These are phyloP conservation scores for Phylloboletellus chloephorus DNA, from an alignment of 1,284 basidiomycete species.

Conservation along the genomic window DNA sequence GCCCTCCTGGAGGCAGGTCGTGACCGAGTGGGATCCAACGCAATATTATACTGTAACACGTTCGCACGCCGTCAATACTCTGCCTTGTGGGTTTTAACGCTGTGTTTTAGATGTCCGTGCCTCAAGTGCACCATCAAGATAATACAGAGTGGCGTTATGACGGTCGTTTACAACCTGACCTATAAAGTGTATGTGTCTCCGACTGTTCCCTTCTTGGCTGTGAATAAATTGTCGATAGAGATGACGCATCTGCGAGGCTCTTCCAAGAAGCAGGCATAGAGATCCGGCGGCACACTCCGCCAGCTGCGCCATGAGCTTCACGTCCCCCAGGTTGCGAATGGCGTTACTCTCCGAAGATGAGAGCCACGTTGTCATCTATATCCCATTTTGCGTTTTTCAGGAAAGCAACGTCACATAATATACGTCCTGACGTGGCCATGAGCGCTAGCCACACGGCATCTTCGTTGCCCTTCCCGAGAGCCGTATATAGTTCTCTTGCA, in stretches of 20 bases:
- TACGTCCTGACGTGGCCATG: conserved; percentile 46
- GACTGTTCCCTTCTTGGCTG: conserved; percentile 1
- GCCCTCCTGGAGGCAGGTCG: conserved; percentile 90
- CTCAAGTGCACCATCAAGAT: conserved; percentile 96
- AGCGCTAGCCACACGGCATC: conserved; percentile 83
- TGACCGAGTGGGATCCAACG: conserved; percentile 76
- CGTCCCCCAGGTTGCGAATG: conserved; percentile 1
- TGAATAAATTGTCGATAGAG: conserved; percentile 40
- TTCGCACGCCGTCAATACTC: conserved; percentile 31
- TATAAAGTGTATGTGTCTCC: conserved; percentile 79
- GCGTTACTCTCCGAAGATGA: conserved; percentile 36
- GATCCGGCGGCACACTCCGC: conserved; percentile 58
- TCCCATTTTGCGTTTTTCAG: conserved; percentile 56
- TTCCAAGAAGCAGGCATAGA: conserved; percentile 76
- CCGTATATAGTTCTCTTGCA: conserved; percentile 61
- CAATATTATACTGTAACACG: conserved; percentile 90
- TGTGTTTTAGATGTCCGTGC: conserved; percentile 80
- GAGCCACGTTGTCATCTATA: conserved; percentile 47
- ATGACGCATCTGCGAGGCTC: conserved; percentile 73
- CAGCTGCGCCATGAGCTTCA: conserved; percentile 23
- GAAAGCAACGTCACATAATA: conserved; percentile 43
- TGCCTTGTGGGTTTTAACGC: conserved; percentile 6
- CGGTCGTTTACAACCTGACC: conserved; percentile 92
- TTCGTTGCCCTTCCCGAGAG: conserved; percentile 55
- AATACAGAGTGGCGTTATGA: conserved; percentile 88